phyloP scores from a whole-genome alignment of 768 basidiomycete species.

The Hypholoma sublateritium region DNA sequence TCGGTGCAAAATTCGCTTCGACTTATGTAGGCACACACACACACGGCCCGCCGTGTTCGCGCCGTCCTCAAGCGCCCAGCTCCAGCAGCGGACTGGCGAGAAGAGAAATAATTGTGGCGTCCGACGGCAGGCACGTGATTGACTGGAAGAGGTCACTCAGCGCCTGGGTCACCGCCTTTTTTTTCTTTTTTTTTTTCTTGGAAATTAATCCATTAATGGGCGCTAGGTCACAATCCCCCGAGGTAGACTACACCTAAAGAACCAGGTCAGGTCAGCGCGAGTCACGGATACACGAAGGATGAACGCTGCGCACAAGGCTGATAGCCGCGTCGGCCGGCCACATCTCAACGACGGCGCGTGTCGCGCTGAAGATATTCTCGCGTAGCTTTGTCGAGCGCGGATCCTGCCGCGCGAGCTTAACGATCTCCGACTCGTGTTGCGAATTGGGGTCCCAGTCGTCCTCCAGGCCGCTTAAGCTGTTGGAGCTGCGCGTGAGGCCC shows the following conservation, averaged over 20 bases:
- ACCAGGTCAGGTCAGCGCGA: not conserved
- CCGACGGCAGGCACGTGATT: slow-evolving; percentile 77
- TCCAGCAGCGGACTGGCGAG: slow-evolving; percentile 81
- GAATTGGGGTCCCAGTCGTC: slow-evolving; percentile 54
- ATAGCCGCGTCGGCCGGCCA: slow-evolving; percentile 83
- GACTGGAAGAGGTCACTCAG: slow-evolving; percentile 84
- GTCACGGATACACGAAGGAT: not conserved
- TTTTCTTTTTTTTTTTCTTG: too few relatives aligned
- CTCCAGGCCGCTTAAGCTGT: slow-evolving; percentile 60
- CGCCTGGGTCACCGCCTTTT: slow-evolving; percentile 40
- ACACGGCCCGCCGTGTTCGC: too few relatives aligned
- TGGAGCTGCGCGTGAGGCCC: slow-evolving; percentile 78
- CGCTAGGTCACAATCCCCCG: too few relatives aligned
- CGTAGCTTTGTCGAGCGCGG: slow-evolving; percentile 61
- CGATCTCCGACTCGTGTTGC: slow-evolving; percentile 48
- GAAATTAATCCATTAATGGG: too few relatives aligned
- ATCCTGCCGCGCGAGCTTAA: slow-evolving; percentile 65
- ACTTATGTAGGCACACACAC: too few relatives aligned
- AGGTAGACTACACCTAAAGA: too few relatives aligned
- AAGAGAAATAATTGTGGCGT: slow-evolving; percentile 77
- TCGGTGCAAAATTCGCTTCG: slow-evolving; percentile 96
- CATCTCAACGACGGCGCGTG: slow-evolving; percentile 61
- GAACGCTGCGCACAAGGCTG: slow-evolving; percentile 58
- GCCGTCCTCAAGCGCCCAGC: too few relatives aligned
- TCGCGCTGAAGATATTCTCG: slow-evolving; percentile 59